These are phyloP conservation scores for Scutellaria minor DNA, from an alignment of 257 asterid species.

Conservation along the genomic window DNA sequence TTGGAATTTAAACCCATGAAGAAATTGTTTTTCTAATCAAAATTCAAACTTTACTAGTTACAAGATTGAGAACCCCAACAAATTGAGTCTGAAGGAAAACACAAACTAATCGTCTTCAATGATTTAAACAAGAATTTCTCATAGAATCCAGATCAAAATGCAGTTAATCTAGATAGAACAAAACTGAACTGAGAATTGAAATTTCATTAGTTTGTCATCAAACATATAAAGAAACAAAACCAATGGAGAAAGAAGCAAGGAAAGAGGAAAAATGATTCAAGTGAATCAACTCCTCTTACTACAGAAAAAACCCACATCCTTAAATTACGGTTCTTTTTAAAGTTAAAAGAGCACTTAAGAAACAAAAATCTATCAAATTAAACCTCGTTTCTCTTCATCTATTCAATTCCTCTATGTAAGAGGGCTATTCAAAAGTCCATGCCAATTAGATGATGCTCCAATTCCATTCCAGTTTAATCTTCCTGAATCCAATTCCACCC, in stretches of 20 bases:
- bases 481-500: constrained; percentile 49
- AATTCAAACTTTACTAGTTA: too few relatives aligned
- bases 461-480: constrained; percentile 63
- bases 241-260: constrained; percentile 29
- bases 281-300: constrained; percentile 29
- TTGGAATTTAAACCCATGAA: too few relatives aligned
- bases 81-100: too few relatives aligned
- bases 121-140: too few relatives aligned
- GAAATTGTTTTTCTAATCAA: too few relatives aligned
- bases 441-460: constrained; percentile 63
- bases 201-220: constrained; percentile 38
- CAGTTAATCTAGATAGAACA: background rate
- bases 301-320: constrained; percentile 34
- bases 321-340: constrained; percentile 25
- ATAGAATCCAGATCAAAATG: too few relatives aligned
- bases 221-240: constrained; percentile 32
- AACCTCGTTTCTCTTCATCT: too few relatives aligned
- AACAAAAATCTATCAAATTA: constrained; percentile 20
- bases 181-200: constrained; percentile 11
- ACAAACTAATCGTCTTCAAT: too few relatives aligned
- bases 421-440: constrained; percentile 82
- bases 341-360: constrained; percentile 2
- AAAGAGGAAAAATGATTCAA: constrained; percentile 24
- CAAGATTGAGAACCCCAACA: too few relatives aligned
- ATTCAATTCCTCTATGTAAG: constrained; percentile 47